Evolutionary conservation across 208 protist species (phyloP), one percentile per base, ranked within the genome.

Genomic region (Leishmania turanica): DNA sequence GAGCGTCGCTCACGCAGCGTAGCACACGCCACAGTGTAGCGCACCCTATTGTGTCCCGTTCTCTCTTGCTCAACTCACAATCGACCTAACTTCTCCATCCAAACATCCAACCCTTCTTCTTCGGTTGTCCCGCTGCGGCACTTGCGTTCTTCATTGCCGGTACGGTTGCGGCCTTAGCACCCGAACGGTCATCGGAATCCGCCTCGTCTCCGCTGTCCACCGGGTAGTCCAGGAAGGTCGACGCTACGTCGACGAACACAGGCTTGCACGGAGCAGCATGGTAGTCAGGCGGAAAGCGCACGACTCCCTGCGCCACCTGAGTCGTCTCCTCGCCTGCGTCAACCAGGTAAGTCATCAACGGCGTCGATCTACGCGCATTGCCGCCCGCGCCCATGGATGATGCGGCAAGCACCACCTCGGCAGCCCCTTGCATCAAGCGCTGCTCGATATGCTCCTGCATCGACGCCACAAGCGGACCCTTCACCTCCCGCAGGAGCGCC

Each of bases 191-290:
- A 49, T 19, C 51, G 21, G 54, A 47, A 53, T 64, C 8, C 31
- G 74, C 51, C 78, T 56, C 65, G 15, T 58, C 56, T 21, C 37
- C 56, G 11, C 83, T 76, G 11, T 78, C 76, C 19, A 45, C 42
- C 58, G 90, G 89, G 75, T 91, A 97, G 49, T 96, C 88, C 1
- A 97, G 81, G 75, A 92, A 97, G 2, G 90, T 95, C 27, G 87
- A 90, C 13, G 94, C 94, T 68, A 96, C 93, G 76, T 97, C 94
- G 1, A 95, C 92, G 87, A 96, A 97, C 42, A 93, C 88, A 1
- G 94, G 92, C 87, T 97, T 97, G 84, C 87, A 92, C 42, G 92
- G 85, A n/a, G 89, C 89, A 17, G 91, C 83, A 72, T 95, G 92
- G 77, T 92, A 96, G 73, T 92, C 88, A 17, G 94, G 92, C n/a